Conservation (phyloP, 495 filamentous ascomycete genomes). For the Durotheca rogersii region DNA sequence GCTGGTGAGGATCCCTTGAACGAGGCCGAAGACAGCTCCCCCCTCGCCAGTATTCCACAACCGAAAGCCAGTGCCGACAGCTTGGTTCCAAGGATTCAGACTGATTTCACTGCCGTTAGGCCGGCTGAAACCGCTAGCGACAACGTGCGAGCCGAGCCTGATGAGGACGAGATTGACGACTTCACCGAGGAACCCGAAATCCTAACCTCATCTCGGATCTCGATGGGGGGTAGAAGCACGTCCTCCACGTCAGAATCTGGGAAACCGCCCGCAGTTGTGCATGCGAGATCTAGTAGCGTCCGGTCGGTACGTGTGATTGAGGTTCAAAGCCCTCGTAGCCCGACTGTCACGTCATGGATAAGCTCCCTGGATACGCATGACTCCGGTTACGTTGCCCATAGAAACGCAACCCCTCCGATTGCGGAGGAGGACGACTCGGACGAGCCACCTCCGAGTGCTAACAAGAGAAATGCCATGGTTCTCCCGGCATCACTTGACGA, state of each 20-base stretch:
- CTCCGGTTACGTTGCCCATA: constrained; percentile 19
- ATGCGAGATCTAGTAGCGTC: constrained; percentile 50
- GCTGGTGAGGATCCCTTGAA: background rate
- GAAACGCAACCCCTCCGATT: constrained; percentile 44
- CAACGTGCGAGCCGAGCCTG: constrained; percentile 19
- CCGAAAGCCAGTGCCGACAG: constrained; percentile 1
- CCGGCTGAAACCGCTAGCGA: constrained; percentile 8
- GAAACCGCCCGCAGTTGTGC: constrained; percentile 41
- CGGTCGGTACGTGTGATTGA: constrained; percentile 57
- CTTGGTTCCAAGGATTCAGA: constrained; percentile 21
- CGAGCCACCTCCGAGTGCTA: background rate
- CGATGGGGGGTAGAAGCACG: constrained; percentile 50
- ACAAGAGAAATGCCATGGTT: constrained; percentile 19
- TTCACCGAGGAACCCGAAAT: constrained; percentile 55
- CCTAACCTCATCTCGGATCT: constrained; percentile 56
- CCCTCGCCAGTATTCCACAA: constrained; percentile 2
- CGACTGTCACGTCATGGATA: constrained; percentile 41
- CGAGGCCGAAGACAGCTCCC: background rate
- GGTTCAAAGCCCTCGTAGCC: constrained; percentile 50
- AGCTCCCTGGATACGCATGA: constrained; percentile 46
- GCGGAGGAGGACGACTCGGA: constrained; percentile 36
- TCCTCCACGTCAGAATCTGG: constrained; percentile 43
- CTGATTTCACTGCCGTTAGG: constrained; percentile 15
- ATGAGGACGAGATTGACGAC: constrained; percentile 45
- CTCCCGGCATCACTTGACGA: constrained; percentile 13